Evolutionary conservation across 202 grass and related monocot genomes (phyloP).

Genomic region (Schoenoplectus triqueter): DNA sequence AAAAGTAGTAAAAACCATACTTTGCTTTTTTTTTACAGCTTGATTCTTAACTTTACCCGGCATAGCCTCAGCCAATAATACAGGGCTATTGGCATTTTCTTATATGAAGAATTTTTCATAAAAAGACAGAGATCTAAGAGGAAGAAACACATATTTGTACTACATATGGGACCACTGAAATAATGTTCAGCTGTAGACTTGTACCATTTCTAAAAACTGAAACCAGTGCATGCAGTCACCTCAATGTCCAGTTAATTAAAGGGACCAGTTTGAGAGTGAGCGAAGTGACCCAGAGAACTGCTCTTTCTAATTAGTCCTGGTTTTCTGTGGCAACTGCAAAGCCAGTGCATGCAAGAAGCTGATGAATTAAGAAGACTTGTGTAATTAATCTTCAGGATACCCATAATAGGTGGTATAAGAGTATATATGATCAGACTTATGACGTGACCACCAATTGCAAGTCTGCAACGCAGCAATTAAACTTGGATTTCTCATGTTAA

Average conservation of each 20-base stretch:
- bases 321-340: slow-evolving; percentile 5
- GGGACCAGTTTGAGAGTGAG: slow-evolving; percentile 32
- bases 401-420: neutral
- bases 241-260: slow-evolving; percentile 21
- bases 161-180: slow-evolving; percentile 29
- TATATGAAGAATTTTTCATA: slow-evolving; percentile 28
- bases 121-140: slow-evolving; percentile 35
- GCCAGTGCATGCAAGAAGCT: neutral
- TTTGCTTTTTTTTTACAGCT: neutral
- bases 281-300: neutral
- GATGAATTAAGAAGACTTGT: neutral
- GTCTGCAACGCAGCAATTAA: neutral
- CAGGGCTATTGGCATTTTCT: slow-evolving; percentile 5
- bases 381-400: neutral
- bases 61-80: neutral
- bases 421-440: neutral
- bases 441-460: neutral
- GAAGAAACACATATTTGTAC: slow-evolving; percentile 19
- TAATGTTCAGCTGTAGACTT: slow-evolving; percentile 20
- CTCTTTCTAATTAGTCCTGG: neutral
- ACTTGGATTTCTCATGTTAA: neutral
- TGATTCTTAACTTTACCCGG: neutral
- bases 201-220: slow-evolving; percentile 27
- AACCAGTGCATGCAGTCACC: slow-evolving; percentile 27
- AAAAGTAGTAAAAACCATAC: neutral